Conservation (phyloP, 148 eudicot genomes). For the Persicaria tinctoria region DNA sequence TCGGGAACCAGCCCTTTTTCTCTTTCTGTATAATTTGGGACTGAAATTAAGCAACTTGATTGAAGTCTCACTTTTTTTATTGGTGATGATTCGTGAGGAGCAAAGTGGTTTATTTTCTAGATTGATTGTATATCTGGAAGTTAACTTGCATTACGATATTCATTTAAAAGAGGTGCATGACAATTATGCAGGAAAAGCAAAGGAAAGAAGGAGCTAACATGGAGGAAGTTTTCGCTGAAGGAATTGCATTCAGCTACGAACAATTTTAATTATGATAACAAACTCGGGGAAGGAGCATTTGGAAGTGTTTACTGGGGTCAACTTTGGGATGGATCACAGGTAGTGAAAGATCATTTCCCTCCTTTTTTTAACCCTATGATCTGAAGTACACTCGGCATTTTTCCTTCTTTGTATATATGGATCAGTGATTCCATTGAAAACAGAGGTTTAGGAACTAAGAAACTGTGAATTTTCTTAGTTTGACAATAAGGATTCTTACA, state of each 20-base stretch:
- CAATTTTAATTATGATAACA: slow-evolving; percentile 91
- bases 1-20: too few relatives aligned
- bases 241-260: slow-evolving; percentile 90
- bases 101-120: not conserved
- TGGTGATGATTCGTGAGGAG: not conserved
- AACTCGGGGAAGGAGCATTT: slow-evolving; percentile 95
- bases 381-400: not conserved
- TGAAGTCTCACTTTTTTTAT: too few relatives aligned
- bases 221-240: slow-evolving; percentile 92
- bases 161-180: not conserved
- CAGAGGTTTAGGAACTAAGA: too few relatives aligned
- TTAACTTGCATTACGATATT: too few relatives aligned
- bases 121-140: too few relatives aligned
- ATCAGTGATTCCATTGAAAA: too few relatives aligned
- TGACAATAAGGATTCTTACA: too few relatives aligned
- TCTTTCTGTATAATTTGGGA: too few relatives aligned
- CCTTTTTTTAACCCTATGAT: not conserved
- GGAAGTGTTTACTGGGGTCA: slow-evolving; percentile 99
- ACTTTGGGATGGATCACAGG: slow-evolving; percentile 98
- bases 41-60: too few relatives aligned
- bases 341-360: slow-evolving; percentile 15
- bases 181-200: slow-evolving; percentile 49
- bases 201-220: slow-evolving; percentile 47
- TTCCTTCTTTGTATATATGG: not conserved
- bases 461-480: too few relatives aligned